Base-by-base conservation (phyloP, 495 filamentous ascomycete species). In the Pseudotulostoma volvatum region DNA sequence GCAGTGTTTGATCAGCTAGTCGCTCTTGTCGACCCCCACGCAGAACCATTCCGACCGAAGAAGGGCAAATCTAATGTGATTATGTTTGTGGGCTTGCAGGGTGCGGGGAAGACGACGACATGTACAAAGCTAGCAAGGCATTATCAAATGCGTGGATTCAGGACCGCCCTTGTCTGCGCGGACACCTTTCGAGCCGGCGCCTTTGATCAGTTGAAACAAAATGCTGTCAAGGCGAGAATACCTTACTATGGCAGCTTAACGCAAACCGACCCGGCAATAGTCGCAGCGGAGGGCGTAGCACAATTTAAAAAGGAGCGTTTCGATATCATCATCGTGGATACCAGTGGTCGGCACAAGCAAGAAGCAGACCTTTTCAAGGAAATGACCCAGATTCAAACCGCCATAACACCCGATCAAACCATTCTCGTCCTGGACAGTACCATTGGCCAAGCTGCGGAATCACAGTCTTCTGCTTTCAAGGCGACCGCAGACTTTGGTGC, bases 221-320 rank as follows among this genome's bases (percentile, higher is more conserved):
- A 96, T 53, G 90, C 90, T 1, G 95, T 84, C 34, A 96, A 95
- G 59, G 90, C 92, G 8, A 94, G 93, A 67, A 96, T 99, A 25
- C 92, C 90, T 5, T 99, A 99, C 68, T 96, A 90, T 53, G 90
- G 90, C 48, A 87, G 81, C 43, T 62, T 96, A 36, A 96, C 88
- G 0, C 85, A 96, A 55, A 95, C 86, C 7, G 92, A 99, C 54
- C 90, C 90, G 1, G 88, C 85, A 3, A 74, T 84, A 18, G 92
- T 99, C 14, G 85, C 92, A 1, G 70, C 76, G 1, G 90, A 96
- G 48, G 90, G 90, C 54, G 92, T 99, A 9, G 86, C 93, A 21
- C 92, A 94, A 59, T 99, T 99, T 69, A 95, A 93, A 67, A 95
- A 94, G 63, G 92, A 99, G 68, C 68, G 77, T 3, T 99, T 96